A percentile compares a stretch with the other conserved stretches of the same genome.
These are phyloP conservation scores for Suillus spraguei DNA, from an alignment of 768 basidiomycete genomes.

Conservation along the genomic window DNA sequence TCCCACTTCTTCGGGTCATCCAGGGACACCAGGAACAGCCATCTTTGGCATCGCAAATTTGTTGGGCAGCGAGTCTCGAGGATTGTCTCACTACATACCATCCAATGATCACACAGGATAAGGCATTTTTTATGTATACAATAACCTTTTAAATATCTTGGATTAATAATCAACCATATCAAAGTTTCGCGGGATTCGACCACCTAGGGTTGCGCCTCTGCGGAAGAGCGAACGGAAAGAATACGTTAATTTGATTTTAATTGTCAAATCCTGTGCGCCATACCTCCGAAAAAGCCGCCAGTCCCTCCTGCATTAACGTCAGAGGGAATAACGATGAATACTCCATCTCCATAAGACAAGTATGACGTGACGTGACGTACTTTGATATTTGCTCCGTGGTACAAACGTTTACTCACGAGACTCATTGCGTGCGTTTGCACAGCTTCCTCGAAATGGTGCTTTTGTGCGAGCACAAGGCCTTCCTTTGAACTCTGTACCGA, in stretches of 20 bases:
- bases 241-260: neutral
- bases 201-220: slow-evolving; percentile 55
- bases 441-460: slow-evolving; percentile 53
- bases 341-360: slow-evolving; percentile 11
- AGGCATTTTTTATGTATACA: neutral
- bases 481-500: slow-evolving; percentile 76
- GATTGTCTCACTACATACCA: neutral
- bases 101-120: slow-evolving; percentile 2
- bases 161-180: slow-evolving; percentile 14
- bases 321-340: slow-evolving; percentile 9
- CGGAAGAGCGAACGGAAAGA: slow-evolving; percentile 3
- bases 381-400: slow-evolving; percentile 70
- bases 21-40: slow-evolving; percentile 3
- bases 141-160: slow-evolving; percentile 2
- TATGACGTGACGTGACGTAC: slow-evolving; percentile 35
- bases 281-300: slow-evolving; percentile 70
- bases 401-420: slow-evolving; percentile 52
- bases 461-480: slow-evolving; percentile 60
- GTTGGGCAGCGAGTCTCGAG: neutral
- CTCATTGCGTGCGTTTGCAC: slow-evolving; percentile 49
- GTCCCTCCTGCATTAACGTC: slow-evolving; percentile 54
- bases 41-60: neutral
- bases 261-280: slow-evolving; percentile 21
- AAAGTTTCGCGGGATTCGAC: slow-evolving; percentile 62
- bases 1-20: slow-evolving; percentile 3